Evolutionary conservation across 345 rosid genomes (phyloP), one percentile per base, ranked within the genome.

Genomic region (Arabis alpina): DNA sequence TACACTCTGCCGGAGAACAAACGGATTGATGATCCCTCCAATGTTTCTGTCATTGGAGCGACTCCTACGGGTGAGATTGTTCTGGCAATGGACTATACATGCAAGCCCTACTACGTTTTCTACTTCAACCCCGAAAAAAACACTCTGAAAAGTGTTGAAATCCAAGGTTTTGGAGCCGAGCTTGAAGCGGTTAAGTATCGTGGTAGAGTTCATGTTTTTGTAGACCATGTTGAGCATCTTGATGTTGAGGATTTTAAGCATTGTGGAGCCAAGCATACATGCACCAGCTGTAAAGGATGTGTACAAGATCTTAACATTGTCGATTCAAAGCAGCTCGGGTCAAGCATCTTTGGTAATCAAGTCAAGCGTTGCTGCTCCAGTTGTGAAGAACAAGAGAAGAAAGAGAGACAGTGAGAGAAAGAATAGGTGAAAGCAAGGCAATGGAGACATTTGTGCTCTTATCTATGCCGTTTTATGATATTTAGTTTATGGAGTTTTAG

Each of bases 111-210:
- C 10, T 50, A 50, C 10, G 54, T 23, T 50, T 50, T 50, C 54
- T 50, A 50, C 54, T 50, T 23, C 28, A 50, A 50, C 10, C 54
- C 54, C 6, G 54, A 50, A 23, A 50, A n/a, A 1, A 50, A 50
- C 34, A 51, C 55, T 51, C 34, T 11, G 2, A 34, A 11, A 25
- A 5, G 55, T 2, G 34, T 51, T 11, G 55, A 51, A 6, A 25
- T 51, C 1, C 8, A 10, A 51, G 36, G 55, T 51, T 51, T 51
- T 51, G 34, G 55, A 10, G 55, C 12, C 2, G 12, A 24, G 2
- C 55, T 36, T 36, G 40, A 36, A 36, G 40, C 40, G 10, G 10
- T 36, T 2, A 3, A 36, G 40, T 36, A 36, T 36, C 40, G 49
- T 44, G 11, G 10, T 23, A 36, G 40, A 36, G 13, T 48, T 10